These are phyloP conservation scores for Exophiala sp. DNA, from an alignment of 2,329 filamentous ascomycete genomes.

Conservation along the genomic window DNA sequence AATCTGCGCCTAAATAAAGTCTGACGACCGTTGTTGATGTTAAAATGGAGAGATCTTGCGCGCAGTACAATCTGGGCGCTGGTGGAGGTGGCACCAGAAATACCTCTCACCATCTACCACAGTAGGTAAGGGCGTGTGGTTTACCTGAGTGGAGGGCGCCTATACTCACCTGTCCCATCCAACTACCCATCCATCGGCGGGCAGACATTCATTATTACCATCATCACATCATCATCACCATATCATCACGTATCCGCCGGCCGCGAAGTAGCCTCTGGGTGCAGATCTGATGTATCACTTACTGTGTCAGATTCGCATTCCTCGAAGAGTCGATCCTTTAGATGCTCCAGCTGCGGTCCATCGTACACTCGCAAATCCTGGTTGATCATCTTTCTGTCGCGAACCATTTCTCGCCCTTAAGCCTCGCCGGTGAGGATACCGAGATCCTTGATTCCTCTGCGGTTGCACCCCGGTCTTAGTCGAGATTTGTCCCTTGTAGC, in stretches of 20 bases:
- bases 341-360: too few species aligned
- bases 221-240: not conserved
- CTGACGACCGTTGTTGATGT: not conserved
- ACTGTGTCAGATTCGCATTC: not conserved
- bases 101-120: too few species aligned
- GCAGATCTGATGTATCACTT: conserved; percentile 1
- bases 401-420: too few species aligned
- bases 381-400: not conserved
- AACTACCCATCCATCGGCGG: too few species aligned
- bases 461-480: not conserved
- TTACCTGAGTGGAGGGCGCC: too few species aligned
- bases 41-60: not conserved
- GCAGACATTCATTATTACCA: too few species aligned
- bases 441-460: not conserved
- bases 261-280: not conserved
- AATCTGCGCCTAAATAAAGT: too few species aligned
- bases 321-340: not conserved
- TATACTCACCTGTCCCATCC: not conserved
- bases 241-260: not conserved
- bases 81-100: too few species aligned
- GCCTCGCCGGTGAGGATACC: too few species aligned
- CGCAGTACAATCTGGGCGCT: too few species aligned
- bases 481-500: not conserved
- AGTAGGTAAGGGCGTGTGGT: too few species aligned
- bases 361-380: not conserved